phyloP scores from a whole-genome alignment of 768 basidiomycete species.

The Russula earlei region DNA sequence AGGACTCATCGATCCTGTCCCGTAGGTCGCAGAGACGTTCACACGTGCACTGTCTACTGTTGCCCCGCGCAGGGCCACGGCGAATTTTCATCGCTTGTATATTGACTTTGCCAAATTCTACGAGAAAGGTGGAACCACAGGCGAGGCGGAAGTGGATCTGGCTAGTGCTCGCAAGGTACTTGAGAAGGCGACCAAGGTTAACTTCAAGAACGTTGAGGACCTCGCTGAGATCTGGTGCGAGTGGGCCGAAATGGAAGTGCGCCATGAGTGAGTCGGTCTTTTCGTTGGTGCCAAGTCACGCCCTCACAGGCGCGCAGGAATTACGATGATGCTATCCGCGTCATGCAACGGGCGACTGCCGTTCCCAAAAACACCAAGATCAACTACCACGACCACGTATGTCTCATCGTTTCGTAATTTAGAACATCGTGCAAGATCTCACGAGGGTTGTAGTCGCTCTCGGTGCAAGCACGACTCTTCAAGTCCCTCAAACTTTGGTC shows the following conservation, averaged over 20 bases:
- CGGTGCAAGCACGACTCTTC: constrained; percentile 86
- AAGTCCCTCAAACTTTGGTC: constrained; percentile 99
- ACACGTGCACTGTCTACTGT: constrained; percentile 82
- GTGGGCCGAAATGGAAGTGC: constrained; percentile 97
- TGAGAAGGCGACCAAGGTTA: constrained; percentile 85
- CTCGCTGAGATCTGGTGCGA: constrained; percentile 99
- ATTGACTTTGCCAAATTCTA: constrained; percentile 97
- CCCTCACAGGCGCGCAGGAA: constrained; percentile 46
- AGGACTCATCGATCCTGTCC: not conserved
- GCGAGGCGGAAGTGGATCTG: constrained; percentile 72
- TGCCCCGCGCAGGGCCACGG: constrained; percentile 79
- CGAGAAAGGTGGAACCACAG: constrained; percentile 83
- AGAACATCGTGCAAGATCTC: constrained; percentile 13
- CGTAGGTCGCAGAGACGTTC: constrained; percentile 87
- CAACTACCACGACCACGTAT: constrained; percentile 92
- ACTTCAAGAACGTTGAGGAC: constrained; percentile 94
- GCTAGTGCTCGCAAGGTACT: constrained; percentile 85
- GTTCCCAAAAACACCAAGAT: constrained; percentile 85
- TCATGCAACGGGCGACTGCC: constrained; percentile 94
- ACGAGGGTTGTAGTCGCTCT: constrained; percentile 44
- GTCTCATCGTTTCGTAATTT: constrained; percentile 20
- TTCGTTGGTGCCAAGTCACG: constrained; percentile 6
- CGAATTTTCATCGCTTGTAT: constrained; percentile 82
- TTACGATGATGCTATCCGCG: constrained; percentile 88
- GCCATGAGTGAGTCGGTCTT: constrained; percentile 67